Conservation (phyloP, 2,329 filamentous ascomycete species). For the Sporothrix pallida region DNA sequence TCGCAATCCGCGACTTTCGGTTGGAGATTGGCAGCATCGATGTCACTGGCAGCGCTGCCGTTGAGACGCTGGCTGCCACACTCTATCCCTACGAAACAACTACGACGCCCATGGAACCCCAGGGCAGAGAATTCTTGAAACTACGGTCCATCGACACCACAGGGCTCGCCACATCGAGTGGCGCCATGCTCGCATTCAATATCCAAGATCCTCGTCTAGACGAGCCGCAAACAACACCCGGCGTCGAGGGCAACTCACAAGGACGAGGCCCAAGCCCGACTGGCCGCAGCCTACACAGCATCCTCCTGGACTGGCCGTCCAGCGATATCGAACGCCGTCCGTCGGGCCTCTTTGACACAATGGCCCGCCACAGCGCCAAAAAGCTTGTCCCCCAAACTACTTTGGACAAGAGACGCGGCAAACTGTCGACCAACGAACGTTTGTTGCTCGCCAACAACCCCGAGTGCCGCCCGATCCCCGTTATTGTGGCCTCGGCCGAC, state of each 20-base stretch:
- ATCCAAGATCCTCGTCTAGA: conserved; percentile 79
- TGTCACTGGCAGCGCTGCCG: conserved; percentile 71
- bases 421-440: conserved; percentile 61
- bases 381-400: conserved; percentile 76
- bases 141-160: conserved; percentile 67
- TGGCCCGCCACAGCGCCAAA: conserved; percentile 67
- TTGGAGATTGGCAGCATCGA: conserved; percentile 69
- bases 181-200: conserved; percentile 73
- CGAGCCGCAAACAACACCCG: conserved; percentile 61
- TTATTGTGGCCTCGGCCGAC: conserved; percentile 64
- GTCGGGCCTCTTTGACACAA: conserved; percentile 70
- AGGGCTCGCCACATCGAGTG: conserved; percentile 70
- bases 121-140: conserved; percentile 57
- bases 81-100: conserved; percentile 59
- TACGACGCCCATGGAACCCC: conserved; percentile 43
- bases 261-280: conserved; percentile 55
- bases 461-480: conserved; percentile 77
- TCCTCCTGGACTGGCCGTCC: conserved; percentile 49
- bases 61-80: conserved; percentile 74
- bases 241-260: conserved; percentile 40
- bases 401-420: conserved; percentile 75
- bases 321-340: conserved; percentile 47
- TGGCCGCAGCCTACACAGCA: conserved; percentile 54
- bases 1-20: conserved; percentile 71
- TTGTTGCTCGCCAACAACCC: conserved; percentile 56